Evolutionary conservation across 1,139 yeast species (phyloP).

Genomic region (Candida frijolesensis): DNA sequence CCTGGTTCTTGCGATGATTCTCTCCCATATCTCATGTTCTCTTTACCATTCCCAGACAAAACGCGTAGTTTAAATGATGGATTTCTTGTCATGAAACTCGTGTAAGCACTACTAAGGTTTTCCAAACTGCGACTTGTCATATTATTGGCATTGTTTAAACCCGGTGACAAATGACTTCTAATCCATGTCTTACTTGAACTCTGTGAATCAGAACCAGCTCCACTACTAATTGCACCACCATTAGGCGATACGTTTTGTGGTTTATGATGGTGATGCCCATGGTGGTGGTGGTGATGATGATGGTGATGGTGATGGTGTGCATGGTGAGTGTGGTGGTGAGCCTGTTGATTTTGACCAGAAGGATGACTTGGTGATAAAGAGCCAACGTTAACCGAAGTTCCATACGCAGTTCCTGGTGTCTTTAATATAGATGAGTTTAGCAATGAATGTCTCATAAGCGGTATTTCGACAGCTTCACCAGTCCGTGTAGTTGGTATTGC

Average conservation of each 20-base stretch:
- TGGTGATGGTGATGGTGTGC: not conserved
- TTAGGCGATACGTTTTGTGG: constrained; percentile 2
- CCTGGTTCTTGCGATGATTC: constrained; percentile 13
- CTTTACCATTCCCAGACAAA: constrained; percentile 21
- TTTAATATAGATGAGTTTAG: constrained; percentile 14
- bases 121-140: constrained; percentile 23
- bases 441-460: constrained; percentile 41
- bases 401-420: constrained; percentile 7
- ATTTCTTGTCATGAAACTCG: constrained; percentile 22
- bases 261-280: constrained; percentile 7
- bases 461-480: constrained; percentile 79
- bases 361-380: constrained; percentile 9
- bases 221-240: not conserved
- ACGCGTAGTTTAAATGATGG: constrained; percentile 21
- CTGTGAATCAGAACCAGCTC: constrained; percentile 6
- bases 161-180: constrained; percentile 20
- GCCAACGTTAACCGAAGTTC: constrained; percentile 10
- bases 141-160: constrained; percentile 8
- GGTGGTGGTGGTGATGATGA: constrained; percentile 7
- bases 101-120: constrained; percentile 22
- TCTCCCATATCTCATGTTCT: constrained; percentile 10
- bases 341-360: constrained; percentile 1
- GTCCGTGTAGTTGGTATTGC: constrained; percentile 81
- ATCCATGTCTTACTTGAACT: constrained; percentile 12
- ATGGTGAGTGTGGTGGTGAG: not conserved